Evolutionary conservation across 2,329 filamentous ascomycete genomes (phyloP), one percentile per base, ranked within the genome.

Genomic region (Colletotrichum theobromicola): DNA sequence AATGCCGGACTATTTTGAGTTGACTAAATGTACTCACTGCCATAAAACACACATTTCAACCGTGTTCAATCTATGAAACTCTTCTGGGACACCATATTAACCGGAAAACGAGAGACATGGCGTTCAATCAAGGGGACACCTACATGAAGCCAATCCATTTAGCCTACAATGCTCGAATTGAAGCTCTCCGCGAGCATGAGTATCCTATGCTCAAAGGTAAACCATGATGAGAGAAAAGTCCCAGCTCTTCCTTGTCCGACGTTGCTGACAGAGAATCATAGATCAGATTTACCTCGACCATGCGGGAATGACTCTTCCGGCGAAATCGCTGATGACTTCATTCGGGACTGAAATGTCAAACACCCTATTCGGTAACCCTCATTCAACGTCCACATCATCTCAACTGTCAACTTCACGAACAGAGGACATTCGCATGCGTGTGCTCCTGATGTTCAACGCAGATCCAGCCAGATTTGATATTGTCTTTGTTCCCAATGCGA

Each of bases 341-440:
- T 92, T 93, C 80, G 87, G 89, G 7, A 80, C 83, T 4, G 88
- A 91, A 77, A 87, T 93, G 81, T 83, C 88, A 53, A 79, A 84
- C 37, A 89, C 88, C 75, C 85, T 94, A n/a, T 92, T 92, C 78
- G 92, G 92, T 13, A 94, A 94, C 77, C 92, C 92, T 3, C 93
- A 94, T 80, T 94, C 92, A 87, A 90, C 76, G 92, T 30, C 57
- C 26, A 60, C 26, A 2, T 60, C 57, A 3, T 60, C 57, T 30
- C 57, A 60, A 4, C 6, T 32, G 6, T 30, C 57, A 9, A 32
- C 57, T 13, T 34, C 57, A n/a, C 15, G 26, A 32, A 32, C 34
- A 13, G 28, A 60, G 28, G 18, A 60, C 4, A 32, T 30, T 60
- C 57, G 57, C 57, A 60, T 34, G 91, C 46, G 84, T 87, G 18